Base-by-base conservation (phyloP, 1,284 basidiomycete species). In the Fistulinella cinereoalba region DNA sequence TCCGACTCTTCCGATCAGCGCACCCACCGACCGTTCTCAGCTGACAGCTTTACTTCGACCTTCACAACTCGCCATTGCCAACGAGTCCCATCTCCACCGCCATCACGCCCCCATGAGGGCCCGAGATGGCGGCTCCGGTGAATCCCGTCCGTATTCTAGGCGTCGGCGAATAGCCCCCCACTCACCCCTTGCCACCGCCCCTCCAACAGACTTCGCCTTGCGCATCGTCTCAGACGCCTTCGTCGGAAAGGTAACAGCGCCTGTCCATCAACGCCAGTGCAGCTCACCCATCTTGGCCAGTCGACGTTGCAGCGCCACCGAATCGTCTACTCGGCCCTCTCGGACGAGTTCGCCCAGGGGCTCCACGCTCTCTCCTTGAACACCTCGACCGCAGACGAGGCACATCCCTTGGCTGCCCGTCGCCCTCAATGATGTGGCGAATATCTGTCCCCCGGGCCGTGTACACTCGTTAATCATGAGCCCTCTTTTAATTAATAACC, bases 1-100 rank as follows among this genome's bases (percentile, higher is more conserved):
- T 11, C 16, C 33, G n/a, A n/a, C n/a, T 47, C 52, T 44, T 19
- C 50, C 54, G 50, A 54, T 53, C 52, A 58, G 40, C 49, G 39
- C 50, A 55, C 51, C 52, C 43, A 41, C 49, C 48, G 43, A 65
- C 47, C 46, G 31, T 48, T 46, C 46, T 50, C 56, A 88, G 87
- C 69, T 89, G 53, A 77, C 71, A 41, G 62, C 67, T 34, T 65
- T 77, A 38, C 72, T 89, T 47, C 70, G 71, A 55, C 86, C 86
- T 29, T 68, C 73, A 43, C 70, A 72, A 55, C 71, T 89, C 56
- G 70, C 62, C 44, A 81, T 89, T 61, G 73, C 73, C 37, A 90
- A 90, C 66, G 83, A 89, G 60, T 88, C 86, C 38, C 81, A 79
- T 75, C 74, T 85, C 68, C 87, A 90, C 67, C 76, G 81, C 56